These are phyloP conservation scores for Salvia hispanica DNA, from an alignment of 257 asterid genomes.

Conservation along the genomic window DNA sequence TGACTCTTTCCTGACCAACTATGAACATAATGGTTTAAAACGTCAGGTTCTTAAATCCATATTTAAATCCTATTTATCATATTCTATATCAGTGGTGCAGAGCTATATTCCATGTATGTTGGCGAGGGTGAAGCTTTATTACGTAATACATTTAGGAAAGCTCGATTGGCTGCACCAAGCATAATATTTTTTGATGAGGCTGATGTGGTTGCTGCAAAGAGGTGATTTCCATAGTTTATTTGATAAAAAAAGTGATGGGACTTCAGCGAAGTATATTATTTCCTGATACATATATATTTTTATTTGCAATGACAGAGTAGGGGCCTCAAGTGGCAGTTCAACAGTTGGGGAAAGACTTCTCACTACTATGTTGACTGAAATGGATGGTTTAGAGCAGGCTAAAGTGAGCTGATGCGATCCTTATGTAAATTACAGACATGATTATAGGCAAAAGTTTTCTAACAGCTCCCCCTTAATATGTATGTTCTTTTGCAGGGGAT, in stretches of 20 bases:
- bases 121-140: constrained; percentile 97
- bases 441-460: not conserved
- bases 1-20: constrained; percentile 2
- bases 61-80: not conserved
- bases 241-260: not conserved
- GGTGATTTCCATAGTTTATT: constrained; percentile 44
- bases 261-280: not conserved
- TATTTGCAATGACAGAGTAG: constrained; percentile 63
- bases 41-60: not conserved
- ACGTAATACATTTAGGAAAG: constrained; percentile 85
- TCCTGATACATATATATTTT: constrained; percentile 11
- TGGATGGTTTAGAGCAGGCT: constrained; percentile 97
- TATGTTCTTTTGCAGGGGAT: constrained; percentile 63
- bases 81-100: constrained; percentile 77
- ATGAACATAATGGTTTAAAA: not conserved
- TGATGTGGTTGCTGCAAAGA: constrained; percentile 83
- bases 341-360: constrained; percentile 87
- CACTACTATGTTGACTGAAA: constrained; percentile 90
- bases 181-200: constrained; percentile 94
- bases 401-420: constrained; percentile 50
- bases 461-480: constrained; percentile 2
- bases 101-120: constrained; percentile 85
- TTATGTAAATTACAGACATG: constrained; percentile 12
- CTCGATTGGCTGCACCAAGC: constrained; percentile 97
- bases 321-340: constrained; percentile 69